Percentiles rank a stretch among this genome's conserved stretches.
phyloP scores from a whole-genome alignment of 108 stramenopile genomes.

The Cyclotella atomus region DNA sequence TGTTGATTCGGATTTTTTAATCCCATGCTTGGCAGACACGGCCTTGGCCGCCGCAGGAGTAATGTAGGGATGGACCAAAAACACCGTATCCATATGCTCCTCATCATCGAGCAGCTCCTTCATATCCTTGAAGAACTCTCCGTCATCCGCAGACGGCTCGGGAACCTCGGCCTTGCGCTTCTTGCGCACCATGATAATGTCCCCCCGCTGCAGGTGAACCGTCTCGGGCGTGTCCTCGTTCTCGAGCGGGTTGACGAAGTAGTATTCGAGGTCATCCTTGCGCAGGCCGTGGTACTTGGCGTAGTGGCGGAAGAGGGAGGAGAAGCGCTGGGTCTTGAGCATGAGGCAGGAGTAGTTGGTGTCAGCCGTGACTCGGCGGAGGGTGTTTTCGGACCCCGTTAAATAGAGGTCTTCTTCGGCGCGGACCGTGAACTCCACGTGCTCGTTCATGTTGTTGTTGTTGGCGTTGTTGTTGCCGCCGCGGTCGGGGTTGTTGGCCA shows the following conservation, averaged over 20 bases:
- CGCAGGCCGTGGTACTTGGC: constrained; percentile 98
- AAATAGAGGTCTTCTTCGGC: constrained; percentile 93
- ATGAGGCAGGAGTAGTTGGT: constrained; percentile 96
- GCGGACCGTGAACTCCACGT: constrained; percentile 93
- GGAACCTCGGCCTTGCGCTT: constrained; percentile 75
- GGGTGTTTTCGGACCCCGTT: constrained; percentile 86
- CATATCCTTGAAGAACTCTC: constrained; percentile 90
- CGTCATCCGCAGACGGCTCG: constrained; percentile 86
- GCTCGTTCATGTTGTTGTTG: constrained; percentile 76
- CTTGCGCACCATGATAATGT: constrained; percentile 93
- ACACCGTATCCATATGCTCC: constrained; percentile 88
- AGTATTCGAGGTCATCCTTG: constrained; percentile 97
- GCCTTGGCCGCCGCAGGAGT: neutral
- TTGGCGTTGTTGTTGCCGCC: constrained; percentile 51
- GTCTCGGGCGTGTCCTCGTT: constrained; percentile 93
- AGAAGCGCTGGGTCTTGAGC: constrained; percentile 97
- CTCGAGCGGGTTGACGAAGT: constrained; percentile 93
- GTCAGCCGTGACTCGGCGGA: constrained; percentile 90
- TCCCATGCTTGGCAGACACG: neutral
- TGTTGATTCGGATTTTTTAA: neutral
- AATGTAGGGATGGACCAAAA: constrained; percentile 62
- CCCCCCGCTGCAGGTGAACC: constrained; percentile 90
- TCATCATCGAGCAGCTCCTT: constrained; percentile 84
- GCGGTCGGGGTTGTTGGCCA: constrained; percentile 16
- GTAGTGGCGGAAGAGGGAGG: constrained; percentile 96